A percentile compares a stretch with the other conserved stretches of the same genome.
Conservation (phyloP, 306 rosid species). For the Gynostemma pentaphyllum region DNA sequence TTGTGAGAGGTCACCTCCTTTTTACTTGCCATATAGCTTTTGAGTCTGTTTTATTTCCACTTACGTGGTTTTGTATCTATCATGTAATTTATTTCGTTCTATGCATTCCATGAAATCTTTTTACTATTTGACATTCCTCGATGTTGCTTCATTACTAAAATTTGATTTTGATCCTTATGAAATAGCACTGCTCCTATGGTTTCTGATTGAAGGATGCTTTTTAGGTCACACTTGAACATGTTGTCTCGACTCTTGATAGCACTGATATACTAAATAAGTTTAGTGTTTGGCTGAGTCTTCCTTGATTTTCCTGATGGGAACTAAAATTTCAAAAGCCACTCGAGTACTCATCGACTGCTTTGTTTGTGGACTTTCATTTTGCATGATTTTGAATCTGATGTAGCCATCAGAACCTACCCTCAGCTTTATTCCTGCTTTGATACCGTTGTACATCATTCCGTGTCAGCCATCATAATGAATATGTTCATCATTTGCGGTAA, state of each 20-base stretch:
- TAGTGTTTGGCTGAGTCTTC: neutral
- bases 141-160: neutral
- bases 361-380: no score
- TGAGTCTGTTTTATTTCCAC: neutral
- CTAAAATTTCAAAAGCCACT: neutral
- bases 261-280: neutral
- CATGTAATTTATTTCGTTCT: neutral
- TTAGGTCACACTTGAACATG: neutral
- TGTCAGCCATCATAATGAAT: neutral
- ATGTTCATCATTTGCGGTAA: neutral
- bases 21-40: neutral
- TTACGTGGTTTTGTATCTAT: neutral
- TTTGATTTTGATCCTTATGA: neutral
- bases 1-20: slow-evolving; percentile 59
- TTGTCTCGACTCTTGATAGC: neutral
- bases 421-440: neutral
- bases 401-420: neutral
- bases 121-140: neutral
- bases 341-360: neutral
- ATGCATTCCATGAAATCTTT: neutral
- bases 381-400: neutral
- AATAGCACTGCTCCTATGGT: neutral
- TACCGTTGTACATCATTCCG: neutral
- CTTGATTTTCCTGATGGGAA: neutral
- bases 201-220: neutral